Evolutionary conservation across 164 flowering plant species (phyloP).

Genomic region (Nelumbo lutea): DNA sequence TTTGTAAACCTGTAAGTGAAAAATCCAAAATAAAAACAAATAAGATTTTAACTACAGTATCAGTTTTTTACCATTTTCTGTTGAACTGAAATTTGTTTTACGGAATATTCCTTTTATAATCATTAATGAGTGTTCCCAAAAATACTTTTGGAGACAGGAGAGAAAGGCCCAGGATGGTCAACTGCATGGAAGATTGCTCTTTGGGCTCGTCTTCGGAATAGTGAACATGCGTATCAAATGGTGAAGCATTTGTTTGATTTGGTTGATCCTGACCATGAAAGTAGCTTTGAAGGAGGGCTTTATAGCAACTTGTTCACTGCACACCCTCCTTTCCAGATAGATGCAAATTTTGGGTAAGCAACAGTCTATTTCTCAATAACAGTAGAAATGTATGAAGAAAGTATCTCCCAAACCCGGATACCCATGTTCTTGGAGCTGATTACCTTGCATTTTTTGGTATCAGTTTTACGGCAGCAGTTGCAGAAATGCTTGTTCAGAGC

Average conservation of each 20-base stretch:
- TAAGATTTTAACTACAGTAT: too few species aligned
- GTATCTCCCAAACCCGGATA: neutral
- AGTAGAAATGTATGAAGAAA: neutral
- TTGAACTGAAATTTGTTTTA: too few species aligned
- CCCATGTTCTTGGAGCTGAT: neutral
- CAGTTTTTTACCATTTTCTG: too few species aligned
- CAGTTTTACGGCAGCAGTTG: conserved; percentile 75
- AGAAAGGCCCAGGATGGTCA: conserved; percentile 98
- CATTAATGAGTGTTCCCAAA: too few species aligned
- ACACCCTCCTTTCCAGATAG: conserved; percentile 91
- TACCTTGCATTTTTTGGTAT: conserved; percentile 7
- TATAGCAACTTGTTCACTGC: conserved; percentile 91
- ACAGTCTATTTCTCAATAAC: neutral
- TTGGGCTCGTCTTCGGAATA: conserved; percentile 82
- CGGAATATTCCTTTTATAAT: too few species aligned
- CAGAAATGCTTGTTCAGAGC: conserved; percentile 96
- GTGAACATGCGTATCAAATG: conserved; percentile 81
- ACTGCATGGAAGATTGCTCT: conserved; percentile 77
- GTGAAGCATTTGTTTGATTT: conserved; percentile 64
- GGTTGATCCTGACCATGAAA: conserved; percentile 74
- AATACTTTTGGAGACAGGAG: conserved; percentile 41
- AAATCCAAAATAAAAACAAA: too few species aligned
- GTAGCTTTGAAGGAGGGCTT: conserved; percentile 73
- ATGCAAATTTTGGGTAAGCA: conserved; percentile 82
- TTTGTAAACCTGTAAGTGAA: too few species aligned